phyloP scores from a whole-genome alignment of 116 monocot species.

The Posidonia oceanica region DNA sequence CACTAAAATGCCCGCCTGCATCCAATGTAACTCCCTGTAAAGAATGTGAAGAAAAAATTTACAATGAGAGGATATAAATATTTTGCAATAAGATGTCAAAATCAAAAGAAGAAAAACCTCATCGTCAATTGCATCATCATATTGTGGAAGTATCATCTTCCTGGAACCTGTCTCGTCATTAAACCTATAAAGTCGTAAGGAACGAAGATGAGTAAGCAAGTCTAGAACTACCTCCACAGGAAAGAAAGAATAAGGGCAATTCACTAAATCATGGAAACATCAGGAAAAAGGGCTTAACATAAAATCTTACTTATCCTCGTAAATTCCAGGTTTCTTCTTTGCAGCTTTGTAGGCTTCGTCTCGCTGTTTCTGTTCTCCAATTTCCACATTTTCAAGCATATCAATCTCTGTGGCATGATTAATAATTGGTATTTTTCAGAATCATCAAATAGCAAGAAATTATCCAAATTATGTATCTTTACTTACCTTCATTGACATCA shows the following conservation, averaged over 20 bases:
- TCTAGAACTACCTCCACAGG: neutral
- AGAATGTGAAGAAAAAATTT: neutral
- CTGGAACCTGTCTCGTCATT: conserved; percentile 37
- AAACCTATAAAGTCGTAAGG: conserved; percentile 35
- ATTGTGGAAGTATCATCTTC: conserved; percentile 79
- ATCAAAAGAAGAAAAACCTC: conserved; percentile 35
- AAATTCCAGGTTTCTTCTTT: conserved; percentile 63
- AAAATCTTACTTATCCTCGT: conserved; percentile 65
- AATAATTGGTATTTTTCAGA: neutral
- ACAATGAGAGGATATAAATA: neutral
- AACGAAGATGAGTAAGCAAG: neutral
- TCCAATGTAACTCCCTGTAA: conserved; percentile 83
- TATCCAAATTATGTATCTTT: neutral
- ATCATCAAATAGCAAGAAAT: neutral
- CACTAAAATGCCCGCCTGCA: conserved; percentile 69
- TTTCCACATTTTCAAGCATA: conserved; percentile 98
- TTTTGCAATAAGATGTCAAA: neutral
- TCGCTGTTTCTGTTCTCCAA: conserved; percentile 89
- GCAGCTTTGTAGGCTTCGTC: conserved; percentile 76
- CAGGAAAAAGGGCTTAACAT: neutral
- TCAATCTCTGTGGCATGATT: conserved; percentile 37
- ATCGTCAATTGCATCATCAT: conserved; percentile 69
- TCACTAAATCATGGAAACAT: neutral
- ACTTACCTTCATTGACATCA: conserved; percentile 83
- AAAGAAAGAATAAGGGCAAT: neutral